Conservation (phyloP, 768 basidiomycete genomes). For the Dentipellis fragilis region DNA sequence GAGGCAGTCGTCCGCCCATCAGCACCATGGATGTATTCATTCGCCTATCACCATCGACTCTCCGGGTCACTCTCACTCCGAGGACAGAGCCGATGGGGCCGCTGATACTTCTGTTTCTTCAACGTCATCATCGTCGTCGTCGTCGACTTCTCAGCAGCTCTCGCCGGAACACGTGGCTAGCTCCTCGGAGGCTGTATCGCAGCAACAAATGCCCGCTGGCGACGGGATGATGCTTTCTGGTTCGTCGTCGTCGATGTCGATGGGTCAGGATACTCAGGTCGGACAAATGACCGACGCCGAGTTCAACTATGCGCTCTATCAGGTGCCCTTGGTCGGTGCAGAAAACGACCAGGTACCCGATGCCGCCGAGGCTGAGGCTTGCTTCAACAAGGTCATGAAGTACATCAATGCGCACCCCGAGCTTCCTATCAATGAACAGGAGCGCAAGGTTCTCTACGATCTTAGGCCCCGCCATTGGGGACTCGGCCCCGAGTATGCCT, state of each 20-base stretch:
- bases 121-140: not conserved
- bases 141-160: not conserved
- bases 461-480: not conserved
- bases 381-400: not conserved
- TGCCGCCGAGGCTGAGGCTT: not conserved
- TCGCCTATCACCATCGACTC: not conserved
- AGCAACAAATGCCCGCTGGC: not conserved
- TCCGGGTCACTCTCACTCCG: not conserved
- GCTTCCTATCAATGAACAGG: not conserved
- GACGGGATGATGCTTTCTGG: too few relatives aligned
- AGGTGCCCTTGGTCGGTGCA: not conserved
- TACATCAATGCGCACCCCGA: not conserved
- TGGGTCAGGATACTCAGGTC: too few relatives aligned
- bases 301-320: not conserved
- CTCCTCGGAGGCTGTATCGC: not conserved
- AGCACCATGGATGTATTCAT: not conserved
- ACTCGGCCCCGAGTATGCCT: not conserved
- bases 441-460: not conserved
- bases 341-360: not conserved
- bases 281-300: constrained; percentile 22
- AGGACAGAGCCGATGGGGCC: not conserved
- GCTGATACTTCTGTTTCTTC: not conserved
- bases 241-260: too few relatives aligned
- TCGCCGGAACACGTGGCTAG: not conserved
- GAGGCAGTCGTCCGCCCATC: not conserved